Base-by-base conservation (phyloP, 2,329 filamentous ascomycete species). In the Annulohypoxylon truncatum region DNA sequence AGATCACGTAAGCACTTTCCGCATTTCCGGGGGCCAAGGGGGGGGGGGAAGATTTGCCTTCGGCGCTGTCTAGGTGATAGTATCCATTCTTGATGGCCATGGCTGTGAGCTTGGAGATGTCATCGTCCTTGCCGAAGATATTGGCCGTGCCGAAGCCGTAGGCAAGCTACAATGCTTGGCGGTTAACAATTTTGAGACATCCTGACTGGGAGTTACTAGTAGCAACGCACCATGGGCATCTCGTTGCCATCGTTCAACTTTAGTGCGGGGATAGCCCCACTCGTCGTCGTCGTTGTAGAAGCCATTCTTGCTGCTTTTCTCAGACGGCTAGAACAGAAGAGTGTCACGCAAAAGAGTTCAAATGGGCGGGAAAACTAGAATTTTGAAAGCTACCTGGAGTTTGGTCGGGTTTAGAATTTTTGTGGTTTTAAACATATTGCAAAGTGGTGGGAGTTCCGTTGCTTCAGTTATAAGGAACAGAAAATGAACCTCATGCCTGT, bases 121-220 rank as follows among this genome's bases (percentile, higher is more conserved):
- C 82, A 60, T 88, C 79, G 69, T 92, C 88, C 42, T 89, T 79
- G 50, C 83, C 85, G 75, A 86, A 92, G 79, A 83, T 89, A 24
- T 82, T 80, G 50, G 90, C 90, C 0, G 91, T 92, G 48, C 91
- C 91, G 9, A 92, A 86, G 22, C 92, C 91, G 72, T 92, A 94
- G 31, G 84, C 88, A 13, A 94, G 80, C 89, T 91, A 62, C 20
- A 24, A 13, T 7, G 13, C 15, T 20, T 26, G 68, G 53, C 18
- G 15, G 20, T 15, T 5, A 29, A 35, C 26, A 28, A 28, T 7
- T 28, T n/a, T n/a, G n/a, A 28, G 26, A 28, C 9, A 26, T 8
- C 6, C 3, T 22, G 15, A 12, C 3, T 18, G 2, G 15, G 29
- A 48, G 26, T 9, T n/a, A 48, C 7, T 7, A 38, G 18, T 3